phyloP scores from a whole-genome alignment of 345 rosid species.

The Euphorbia lathyris region DNA sequence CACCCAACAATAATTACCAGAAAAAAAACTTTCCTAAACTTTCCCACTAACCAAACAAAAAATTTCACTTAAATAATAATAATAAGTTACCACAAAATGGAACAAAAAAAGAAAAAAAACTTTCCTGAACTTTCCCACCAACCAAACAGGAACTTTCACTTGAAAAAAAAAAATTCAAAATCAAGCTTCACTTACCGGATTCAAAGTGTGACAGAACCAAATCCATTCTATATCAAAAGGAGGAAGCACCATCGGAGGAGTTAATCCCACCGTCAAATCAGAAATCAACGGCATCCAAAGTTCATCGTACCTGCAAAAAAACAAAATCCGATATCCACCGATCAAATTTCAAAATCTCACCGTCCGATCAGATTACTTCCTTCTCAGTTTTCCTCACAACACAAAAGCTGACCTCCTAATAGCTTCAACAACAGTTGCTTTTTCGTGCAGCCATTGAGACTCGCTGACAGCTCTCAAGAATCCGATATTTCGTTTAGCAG shows the following conservation, averaged over 20 bases:
- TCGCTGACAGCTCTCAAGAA: conserved; percentile 58
- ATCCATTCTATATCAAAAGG: conserved; percentile 96
- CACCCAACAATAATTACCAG: background rate
- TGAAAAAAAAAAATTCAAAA: too few species aligned
- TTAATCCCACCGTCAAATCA: conserved; percentile 60
- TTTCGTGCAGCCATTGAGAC: conserved; percentile 70
- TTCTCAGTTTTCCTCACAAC: background rate
- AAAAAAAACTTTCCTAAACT: conserved; percentile 11
- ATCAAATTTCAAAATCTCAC: background rate
- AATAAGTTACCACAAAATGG: too few species aligned
- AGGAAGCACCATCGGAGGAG: conserved; percentile 70
- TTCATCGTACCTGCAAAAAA: conserved; percentile 65
- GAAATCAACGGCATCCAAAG: conserved; percentile 94
- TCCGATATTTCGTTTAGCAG: conserved; percentile 53
- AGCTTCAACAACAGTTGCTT: conserved; percentile 50
- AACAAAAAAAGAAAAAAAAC: background rate
- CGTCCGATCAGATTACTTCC: conserved; percentile 14
- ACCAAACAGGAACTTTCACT: conserved; percentile 21
- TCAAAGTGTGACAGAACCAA: conserved; percentile 91
- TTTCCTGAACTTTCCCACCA: conserved; percentile 23
- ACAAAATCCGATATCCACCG: background rate
- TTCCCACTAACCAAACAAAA: conserved; percentile 30
- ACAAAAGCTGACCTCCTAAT: conserved; percentile 54
- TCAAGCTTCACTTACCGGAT: conserved; percentile 43
- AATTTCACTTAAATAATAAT: background rate